A percentile compares a stretch with the other conserved stretches of the same genome.
Conservation (phyloP, 352 stramenopile genomes). For the Pythium apleroticum region DNA sequence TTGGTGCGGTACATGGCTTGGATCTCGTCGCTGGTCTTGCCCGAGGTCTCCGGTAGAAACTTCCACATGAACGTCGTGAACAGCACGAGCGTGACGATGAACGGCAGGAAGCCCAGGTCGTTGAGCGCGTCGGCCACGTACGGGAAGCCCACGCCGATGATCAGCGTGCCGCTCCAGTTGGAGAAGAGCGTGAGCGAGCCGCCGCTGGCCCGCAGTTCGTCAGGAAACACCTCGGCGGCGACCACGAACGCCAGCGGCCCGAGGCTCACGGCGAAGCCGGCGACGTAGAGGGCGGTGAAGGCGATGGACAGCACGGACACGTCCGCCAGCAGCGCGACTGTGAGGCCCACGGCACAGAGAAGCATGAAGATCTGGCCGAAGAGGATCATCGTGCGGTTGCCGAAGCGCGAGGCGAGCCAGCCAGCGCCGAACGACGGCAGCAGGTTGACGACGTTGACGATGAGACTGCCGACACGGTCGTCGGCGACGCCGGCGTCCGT, state of each 20-base stretch:
- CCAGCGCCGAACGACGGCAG: slow-evolving; percentile 46
- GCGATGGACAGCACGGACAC: slow-evolving; percentile 43
- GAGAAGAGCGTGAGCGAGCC: slow-evolving; percentile 46
- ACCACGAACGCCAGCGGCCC: slow-evolving; percentile 57
- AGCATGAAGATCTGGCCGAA: slow-evolving; percentile 51
- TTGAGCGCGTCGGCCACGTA: slow-evolving; percentile 48
- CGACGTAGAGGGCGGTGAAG: slow-evolving; percentile 50
- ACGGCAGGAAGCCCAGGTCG: slow-evolving; percentile 47
- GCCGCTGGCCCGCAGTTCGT: slow-evolving; percentile 45
- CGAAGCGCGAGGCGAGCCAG: slow-evolving; percentile 35
- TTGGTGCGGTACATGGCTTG: slow-evolving; percentile 37
- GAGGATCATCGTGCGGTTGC: slow-evolving; percentile 55
- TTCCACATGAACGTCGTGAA: slow-evolving; percentile 48
- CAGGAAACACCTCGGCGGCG: slow-evolving; percentile 53
- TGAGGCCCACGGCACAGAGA: slow-evolving; percentile 45
- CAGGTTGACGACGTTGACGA: slow-evolving; percentile 59
- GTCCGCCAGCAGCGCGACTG: slow-evolving; percentile 30
- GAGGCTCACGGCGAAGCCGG: slow-evolving; percentile 45
- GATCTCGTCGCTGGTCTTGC: slow-evolving; percentile 64
- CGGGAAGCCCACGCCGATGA: slow-evolving; percentile 57
- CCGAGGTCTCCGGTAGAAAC: slow-evolving; percentile 54
- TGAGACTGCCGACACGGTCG: slow-evolving; percentile 50
- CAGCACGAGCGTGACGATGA: slow-evolving; percentile 44
- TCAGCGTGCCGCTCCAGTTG: slow-evolving; percentile 58
- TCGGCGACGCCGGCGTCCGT: slow-evolving; percentile 54